Base-by-base conservation (phyloP, 1,284 basidiomycete genomes). In the Porogramme epimiltina region DNA sequence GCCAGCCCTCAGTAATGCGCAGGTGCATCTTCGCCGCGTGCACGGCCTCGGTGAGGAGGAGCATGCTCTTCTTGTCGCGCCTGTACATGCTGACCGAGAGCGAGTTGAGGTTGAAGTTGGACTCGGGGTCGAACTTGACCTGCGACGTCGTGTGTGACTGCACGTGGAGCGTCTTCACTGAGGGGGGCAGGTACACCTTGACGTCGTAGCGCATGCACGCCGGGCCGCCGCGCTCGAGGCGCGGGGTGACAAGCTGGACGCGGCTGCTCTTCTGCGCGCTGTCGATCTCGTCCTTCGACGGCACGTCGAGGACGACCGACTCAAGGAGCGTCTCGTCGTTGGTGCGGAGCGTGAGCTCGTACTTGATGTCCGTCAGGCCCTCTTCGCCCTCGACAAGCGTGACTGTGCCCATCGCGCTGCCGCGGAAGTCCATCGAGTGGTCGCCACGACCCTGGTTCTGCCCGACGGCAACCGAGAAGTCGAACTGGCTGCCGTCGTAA, bases 131-230 rank as follows among this genome's bases (percentile, higher is more conserved):
- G 62, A 82, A 80, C 55, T 76, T 71, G 56, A 84, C 65, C 41
- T 84, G 82, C 22, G 76, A 65, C 31, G 66, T 56, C 2, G 75
- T 60, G 56, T 76, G 74, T 36, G 68, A 52, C 34, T 65, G 62
- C 39, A 85, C 58, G 39, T 75, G 67, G 18, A 85, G 70, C 45
- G 73, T 73, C 59, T 73, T 75, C 28, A 84, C 69, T 11, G 62
- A 67, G 4, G 73, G 70, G 11, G 82, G 83, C 28, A 84, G 63
- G 58, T 70, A 75, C 58, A 83, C 66, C 24, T 69, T 75, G 50
- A 80, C 66, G 64, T 84, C 82, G 62, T 73, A 84, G 45, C 81
- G 78, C 62, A 80, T 72, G 70, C 82, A 85, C 16, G 61, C 52
- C n/a, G n/a, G 28, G 6, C 13, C 28, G 6, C 28, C 28, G 9